Base-by-base conservation (phyloP, 164 flowering plant genomes). In the Aristolochia californica region DNA sequence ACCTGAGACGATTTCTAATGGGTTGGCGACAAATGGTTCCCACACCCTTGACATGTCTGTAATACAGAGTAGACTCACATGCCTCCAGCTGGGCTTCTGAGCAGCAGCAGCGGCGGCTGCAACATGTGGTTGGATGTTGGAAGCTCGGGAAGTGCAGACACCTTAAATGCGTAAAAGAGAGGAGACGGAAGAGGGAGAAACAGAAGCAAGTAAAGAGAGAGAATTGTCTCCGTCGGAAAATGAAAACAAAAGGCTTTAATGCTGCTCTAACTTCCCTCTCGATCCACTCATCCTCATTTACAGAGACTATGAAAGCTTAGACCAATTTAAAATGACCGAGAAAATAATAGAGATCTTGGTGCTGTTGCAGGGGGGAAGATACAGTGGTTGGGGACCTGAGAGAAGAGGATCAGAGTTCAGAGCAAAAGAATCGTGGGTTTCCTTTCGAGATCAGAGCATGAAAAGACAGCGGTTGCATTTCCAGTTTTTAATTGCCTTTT, bases 401-500 rank as follows among this genome's bases (percentile, higher is more conserved):
- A 26, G 18, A 7, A 26, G 51, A 34, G 58, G 18, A 4, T 11
- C 57, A 63, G n/a, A n/a, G n/a, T n/a, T n/a, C n/a, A n/a, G 34
- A 44, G 59, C 30, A 30, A 53, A 48, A 53, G 28, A 2, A 16
- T 58, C 13, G 56, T 64, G 77, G 71, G 55, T 61, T 67, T 62
- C 68, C 43, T 53, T 47, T 52, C 24, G 13, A 20, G 50, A 44
- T n/a, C 18, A 20, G 16, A 54, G 7, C 13, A 5, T 11, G 38
- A 75, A 84, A 82, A 82, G 85, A 49, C 69, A 75, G 78, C 69
- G 52, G 84, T 78, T 80, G 82, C 66, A 55, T 70, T 73, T 23
- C 82, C 58, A 53, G 61, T 72, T 67, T 38, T 47, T 2, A 25
- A 44, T 28, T 54, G 40, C 28, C 15, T 18, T 51, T 12, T 48